phyloP scores from a whole-genome alignment of 768 basidiomycete species.

The Lactifluus pinguis region DNA sequence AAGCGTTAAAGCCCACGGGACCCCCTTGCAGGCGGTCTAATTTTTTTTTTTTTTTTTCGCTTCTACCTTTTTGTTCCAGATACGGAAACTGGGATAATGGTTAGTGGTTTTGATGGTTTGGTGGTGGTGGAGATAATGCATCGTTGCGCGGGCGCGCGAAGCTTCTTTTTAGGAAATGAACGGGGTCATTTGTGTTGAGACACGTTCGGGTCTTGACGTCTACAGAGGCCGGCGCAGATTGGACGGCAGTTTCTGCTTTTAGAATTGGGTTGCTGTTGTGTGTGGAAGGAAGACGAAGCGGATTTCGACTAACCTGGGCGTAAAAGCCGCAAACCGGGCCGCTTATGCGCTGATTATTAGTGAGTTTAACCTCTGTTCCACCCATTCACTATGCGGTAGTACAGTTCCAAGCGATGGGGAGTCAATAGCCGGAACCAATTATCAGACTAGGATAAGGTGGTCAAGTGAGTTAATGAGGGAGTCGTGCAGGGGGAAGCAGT shows the following conservation, averaged over 20 bases:
- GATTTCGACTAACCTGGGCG: background rate
- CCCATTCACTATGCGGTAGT: too few species aligned
- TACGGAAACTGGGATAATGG: background rate
- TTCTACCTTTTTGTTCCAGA: constrained; percentile 5
- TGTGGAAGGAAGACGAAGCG: background rate
- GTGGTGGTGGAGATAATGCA: constrained; percentile 1
- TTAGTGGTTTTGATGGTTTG: too few species aligned
- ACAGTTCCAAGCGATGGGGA: too few species aligned
- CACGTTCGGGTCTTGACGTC: background rate
- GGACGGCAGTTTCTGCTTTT: background rate
- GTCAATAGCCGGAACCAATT: background rate
- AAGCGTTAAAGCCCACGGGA: background rate
- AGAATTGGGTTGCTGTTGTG: background rate
- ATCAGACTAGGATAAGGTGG: background rate
- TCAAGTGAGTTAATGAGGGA: background rate
- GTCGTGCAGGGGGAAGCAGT: background rate
- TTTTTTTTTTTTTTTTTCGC: background rate
- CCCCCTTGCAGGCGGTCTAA: too few species aligned
- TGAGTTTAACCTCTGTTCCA: too few species aligned
- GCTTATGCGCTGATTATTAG: too few species aligned
- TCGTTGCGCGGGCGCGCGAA: background rate
- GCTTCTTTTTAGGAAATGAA: background rate
- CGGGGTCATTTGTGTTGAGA: background rate
- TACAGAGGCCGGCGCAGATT: background rate
- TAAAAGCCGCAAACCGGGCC: constrained; percentile 4